Conservation (phyloP, 306 rosid genomes). For the Biancaea sappan region DNA sequence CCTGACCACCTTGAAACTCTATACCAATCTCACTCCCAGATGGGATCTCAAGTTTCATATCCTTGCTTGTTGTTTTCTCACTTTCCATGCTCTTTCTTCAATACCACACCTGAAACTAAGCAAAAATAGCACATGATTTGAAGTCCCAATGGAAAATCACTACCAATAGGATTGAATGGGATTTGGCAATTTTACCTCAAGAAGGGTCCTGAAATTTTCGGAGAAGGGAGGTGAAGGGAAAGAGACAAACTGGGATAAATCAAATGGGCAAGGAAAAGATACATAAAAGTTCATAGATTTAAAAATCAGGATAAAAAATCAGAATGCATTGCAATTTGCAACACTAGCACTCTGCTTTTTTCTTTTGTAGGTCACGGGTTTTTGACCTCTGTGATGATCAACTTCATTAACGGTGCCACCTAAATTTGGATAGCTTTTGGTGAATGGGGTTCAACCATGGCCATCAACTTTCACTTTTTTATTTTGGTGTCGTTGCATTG, state of each 20-base stretch:
- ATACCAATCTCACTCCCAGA: constrained; percentile 31
- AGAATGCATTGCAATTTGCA: neutral
- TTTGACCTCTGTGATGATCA: constrained; percentile 27
- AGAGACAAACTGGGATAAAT: neutral
- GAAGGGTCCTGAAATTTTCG: constrained; percentile 18
- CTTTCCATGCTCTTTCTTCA: constrained; percentile 35
- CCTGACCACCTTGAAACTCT: constrained; percentile 39
- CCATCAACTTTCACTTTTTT: constrained; percentile 21
- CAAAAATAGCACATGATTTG: neutral
- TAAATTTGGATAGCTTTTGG: constrained; percentile 38
- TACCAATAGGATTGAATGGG: neutral
- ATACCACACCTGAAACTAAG: constrained; percentile 10
- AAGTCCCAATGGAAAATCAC: neutral
- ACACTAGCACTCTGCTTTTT: constrained; percentile 10
- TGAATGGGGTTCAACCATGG: constrained; percentile 42
- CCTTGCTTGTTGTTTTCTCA: constrained; percentile 36
- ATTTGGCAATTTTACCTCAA: constrained; percentile 12
- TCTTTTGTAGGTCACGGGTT: constrained; percentile 44
- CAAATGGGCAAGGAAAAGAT: neutral
- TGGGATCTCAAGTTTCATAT: constrained; percentile 49
- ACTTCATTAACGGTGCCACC: constrained; percentile 47
- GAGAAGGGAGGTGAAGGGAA: neutral
- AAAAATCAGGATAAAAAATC: constrained; percentile 31
- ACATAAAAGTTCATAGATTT: constrained; percentile 13
- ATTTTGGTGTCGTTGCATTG: constrained; percentile 31